phyloP scores from a whole-genome alignment of 2,329 filamentous ascomycete species.

The Gliomastix tumulicola region DNA sequence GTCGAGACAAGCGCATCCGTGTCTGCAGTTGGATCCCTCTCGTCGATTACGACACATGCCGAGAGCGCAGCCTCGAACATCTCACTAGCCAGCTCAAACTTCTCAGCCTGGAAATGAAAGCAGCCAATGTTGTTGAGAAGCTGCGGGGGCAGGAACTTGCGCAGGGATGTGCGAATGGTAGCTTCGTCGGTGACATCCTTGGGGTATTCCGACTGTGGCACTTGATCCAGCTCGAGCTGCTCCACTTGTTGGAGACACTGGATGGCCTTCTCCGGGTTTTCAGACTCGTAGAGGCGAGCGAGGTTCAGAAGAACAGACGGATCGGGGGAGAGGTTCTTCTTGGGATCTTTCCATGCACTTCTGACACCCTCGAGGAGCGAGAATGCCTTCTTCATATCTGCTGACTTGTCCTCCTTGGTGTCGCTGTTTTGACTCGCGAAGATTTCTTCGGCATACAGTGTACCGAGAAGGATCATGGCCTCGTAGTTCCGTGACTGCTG shows the following conservation, averaged over 20 bases:
- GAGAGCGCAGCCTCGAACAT: slow-evolving; percentile 89
- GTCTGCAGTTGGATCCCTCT: slow-evolving; percentile 69
- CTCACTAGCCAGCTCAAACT: slow-evolving; percentile 70
- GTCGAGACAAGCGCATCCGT: slow-evolving; percentile 90
- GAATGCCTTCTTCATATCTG: slow-evolving; percentile 81
- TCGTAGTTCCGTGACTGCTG: slow-evolving; percentile 79
- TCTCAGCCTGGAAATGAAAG: slow-evolving; percentile 86
- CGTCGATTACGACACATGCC: slow-evolving; percentile 75
- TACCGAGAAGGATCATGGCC: slow-evolving; percentile 86
- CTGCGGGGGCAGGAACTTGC: slow-evolving; percentile 79
- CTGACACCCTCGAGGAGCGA: slow-evolving; percentile 78
- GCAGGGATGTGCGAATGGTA: slow-evolving; percentile 53
- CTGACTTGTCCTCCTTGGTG: slow-evolving; percentile 78
- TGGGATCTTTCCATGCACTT: slow-evolving; percentile 85
- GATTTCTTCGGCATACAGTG: slow-evolving; percentile 89
- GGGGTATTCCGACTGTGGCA: slow-evolving; percentile 63
- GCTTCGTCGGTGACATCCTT: slow-evolving; percentile 48
- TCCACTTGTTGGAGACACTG: slow-evolving; percentile 91
- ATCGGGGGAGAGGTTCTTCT: slow-evolving; percentile 75
- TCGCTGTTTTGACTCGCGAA: slow-evolving; percentile 69
- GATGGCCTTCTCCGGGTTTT: slow-evolving; percentile 82
- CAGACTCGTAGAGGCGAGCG: slow-evolving; percentile 80
- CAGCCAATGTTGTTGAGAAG: slow-evolving; percentile 96
- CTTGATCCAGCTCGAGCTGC: slow-evolving; percentile 75
- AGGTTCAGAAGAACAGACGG: slow-evolving; percentile 86